Evolutionary conservation across 2,329 filamentous ascomycete species (phyloP).

Genomic region (Neonectria punicea): DNA sequence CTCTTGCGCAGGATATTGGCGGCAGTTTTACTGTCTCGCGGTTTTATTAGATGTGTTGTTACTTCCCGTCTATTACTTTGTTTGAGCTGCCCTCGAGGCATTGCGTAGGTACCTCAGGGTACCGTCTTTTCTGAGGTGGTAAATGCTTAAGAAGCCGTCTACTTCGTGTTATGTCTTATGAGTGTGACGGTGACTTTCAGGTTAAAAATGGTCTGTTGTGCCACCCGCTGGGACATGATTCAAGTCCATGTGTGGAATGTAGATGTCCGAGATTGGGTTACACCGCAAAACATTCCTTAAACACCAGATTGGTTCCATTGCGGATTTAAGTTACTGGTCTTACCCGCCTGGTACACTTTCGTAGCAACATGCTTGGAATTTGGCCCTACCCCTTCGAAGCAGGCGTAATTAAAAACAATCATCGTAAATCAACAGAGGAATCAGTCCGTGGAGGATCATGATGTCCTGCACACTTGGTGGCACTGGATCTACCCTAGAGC

Average conservation of each 20-base stretch:
- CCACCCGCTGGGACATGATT: too few species aligned
- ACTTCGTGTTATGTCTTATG: background rate
- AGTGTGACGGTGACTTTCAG: background rate
- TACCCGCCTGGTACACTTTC: too few species aligned
- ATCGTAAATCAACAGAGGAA: background rate
- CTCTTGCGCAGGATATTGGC: constrained; percentile 26
- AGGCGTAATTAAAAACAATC: too few species aligned
- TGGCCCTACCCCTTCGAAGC: too few species aligned
- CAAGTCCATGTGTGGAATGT: too few species aligned
- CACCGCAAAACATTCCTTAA: too few species aligned
- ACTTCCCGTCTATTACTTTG: background rate
- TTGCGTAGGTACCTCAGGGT: background rate
- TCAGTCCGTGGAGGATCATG: background rate
- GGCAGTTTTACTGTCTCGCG: constrained; percentile 23
- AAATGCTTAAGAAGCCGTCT: background rate
- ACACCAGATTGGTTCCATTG: too few species aligned
- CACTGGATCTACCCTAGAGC: background rate
- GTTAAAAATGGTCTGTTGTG: background rate
- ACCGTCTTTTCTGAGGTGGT: background rate
- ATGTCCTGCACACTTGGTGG: background rate
- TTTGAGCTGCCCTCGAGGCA: background rate
- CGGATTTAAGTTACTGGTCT: too few species aligned
- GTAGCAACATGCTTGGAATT: too few species aligned
- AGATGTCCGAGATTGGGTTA: too few species aligned
- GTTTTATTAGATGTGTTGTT: constrained; percentile 6